These are phyloP conservation scores for Magnusiomyces tetraspermus DNA, from an alignment of 1,139 yeast species.

Conservation along the genomic window DNA sequence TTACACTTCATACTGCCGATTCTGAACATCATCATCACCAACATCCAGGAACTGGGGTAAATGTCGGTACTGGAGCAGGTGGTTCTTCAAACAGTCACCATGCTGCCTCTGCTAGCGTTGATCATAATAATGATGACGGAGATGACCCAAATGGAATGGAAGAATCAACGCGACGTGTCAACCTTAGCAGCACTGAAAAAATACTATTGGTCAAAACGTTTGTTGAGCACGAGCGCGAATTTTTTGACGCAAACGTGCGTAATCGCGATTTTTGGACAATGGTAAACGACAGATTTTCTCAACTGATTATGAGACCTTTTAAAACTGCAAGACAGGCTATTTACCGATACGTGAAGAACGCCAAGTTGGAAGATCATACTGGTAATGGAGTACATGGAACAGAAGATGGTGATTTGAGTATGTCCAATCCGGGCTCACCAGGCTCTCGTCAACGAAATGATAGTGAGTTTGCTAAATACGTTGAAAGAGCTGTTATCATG, in stretches of 20 bases:
- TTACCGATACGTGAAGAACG: slow-evolving; percentile 3
- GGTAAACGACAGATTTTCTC: slow-evolving; percentile 1
- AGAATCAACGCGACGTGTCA: slow-evolving; percentile 4
- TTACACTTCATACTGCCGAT: background rate
- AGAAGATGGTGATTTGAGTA: background rate
- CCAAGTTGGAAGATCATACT: background rate
- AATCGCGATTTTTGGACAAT: slow-evolving; percentile 6
- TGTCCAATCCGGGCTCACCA: background rate
- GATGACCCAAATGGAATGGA: background rate
- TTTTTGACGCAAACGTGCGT: slow-evolving; percentile 4
- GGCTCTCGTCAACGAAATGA: slow-evolving; percentile 1
- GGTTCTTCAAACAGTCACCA: no score
- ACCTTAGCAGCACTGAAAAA: slow-evolving; percentile 1
- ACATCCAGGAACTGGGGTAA: no score
- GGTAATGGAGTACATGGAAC: background rate
- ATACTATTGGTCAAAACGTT: slow-evolving; percentile 2
- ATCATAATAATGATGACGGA: background rate
- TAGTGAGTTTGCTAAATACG: slow-evolving; percentile 2
- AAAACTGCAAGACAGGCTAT: slow-evolving; percentile 5
- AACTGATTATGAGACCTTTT: background rate
- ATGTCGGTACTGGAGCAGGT: no score
- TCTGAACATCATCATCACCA: no score
- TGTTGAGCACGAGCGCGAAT: slow-evolving; percentile 7
- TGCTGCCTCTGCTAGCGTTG: no score
- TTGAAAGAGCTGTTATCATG: slow-evolving; percentile 3